Conservation (phyloP, 163 green algal genomes). For the Scenedesmus sp. region DNA sequence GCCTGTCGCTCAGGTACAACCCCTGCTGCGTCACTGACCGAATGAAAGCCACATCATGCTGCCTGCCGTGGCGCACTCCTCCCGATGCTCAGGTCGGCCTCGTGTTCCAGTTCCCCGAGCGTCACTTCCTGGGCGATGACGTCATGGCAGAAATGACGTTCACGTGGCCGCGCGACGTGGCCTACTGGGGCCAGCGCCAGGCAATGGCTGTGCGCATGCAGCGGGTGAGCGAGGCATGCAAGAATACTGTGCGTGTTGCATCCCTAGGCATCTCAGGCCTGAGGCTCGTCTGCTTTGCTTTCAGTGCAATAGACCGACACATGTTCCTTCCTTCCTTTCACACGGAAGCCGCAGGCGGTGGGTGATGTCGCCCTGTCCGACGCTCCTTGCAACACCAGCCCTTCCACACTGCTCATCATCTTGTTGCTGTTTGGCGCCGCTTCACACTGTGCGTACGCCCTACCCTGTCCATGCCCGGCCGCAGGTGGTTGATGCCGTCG, state of each 20-base stretch:
- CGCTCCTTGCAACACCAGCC: not conserved
- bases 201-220: conserved; percentile 65
- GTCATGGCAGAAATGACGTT: conserved; percentile 91
- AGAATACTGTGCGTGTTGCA: not conserved
- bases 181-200: conserved; percentile 67
- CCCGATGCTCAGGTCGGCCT: conserved; percentile 71
- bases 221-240: conserved; percentile 53
- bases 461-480: no score
- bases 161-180: conserved; percentile 68
- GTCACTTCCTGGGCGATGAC: conserved; percentile 92
- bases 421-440: no score
- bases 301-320: no score
- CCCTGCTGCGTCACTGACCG: not conserved
- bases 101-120: conserved; percentile 98
- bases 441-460: no score
- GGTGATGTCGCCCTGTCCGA: not conserved
- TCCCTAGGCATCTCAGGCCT: no score
- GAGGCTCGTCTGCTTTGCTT: no score
- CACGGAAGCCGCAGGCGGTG: not conserved
- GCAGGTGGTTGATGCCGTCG: conserved; percentile 77
- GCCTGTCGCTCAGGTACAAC: no score
- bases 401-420: no score
- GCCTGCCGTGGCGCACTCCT: no score
- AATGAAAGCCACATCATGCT: no score
- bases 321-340: no score